phyloP scores from a whole-genome alignment of 2,329 filamentous ascomycete species.

The Alternaria solani region DNA sequence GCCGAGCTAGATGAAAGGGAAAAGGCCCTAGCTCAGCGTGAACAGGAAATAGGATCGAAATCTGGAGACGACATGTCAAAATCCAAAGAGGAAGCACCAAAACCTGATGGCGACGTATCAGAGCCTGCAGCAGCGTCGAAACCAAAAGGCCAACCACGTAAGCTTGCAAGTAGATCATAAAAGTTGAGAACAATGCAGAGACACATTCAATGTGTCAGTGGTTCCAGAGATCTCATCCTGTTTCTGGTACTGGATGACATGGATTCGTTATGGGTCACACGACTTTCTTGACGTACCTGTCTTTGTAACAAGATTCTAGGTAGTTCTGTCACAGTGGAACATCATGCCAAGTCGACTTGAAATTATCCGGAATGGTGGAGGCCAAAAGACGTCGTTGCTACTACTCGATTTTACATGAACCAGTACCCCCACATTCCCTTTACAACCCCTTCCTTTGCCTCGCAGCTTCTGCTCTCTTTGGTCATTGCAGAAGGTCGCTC shows the following conservation, averaged over 20 bases:
- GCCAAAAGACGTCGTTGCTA: constrained; percentile 1
- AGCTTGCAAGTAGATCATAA: constrained; percentile 14
- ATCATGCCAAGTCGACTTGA: not conserved
- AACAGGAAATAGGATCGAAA: constrained; percentile 3
- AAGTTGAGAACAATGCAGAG: not conserved
- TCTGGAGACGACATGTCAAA: not conserved
- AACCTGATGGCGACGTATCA: not conserved
- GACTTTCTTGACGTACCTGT: no score
- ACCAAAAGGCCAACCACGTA: constrained; percentile 20
- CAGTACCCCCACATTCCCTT: not conserved
- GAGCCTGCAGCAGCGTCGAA: not conserved
- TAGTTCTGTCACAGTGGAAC: not conserved
- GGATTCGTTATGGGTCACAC: no score
- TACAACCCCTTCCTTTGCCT: not conserved
- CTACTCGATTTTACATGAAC: constrained; percentile 3
- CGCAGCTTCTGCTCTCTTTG: not conserved
- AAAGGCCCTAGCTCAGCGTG: constrained; percentile 7
- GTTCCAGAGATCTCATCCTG: not conserved
- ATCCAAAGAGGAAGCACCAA: not conserved
- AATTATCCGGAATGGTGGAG: not conserved
- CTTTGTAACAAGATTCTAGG: no score
- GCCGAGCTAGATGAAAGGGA: constrained; percentile 11
- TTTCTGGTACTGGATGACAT: not conserved
- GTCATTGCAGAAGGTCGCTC: not conserved
- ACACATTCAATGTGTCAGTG: not conserved